These are phyloP conservation scores for Anisodus tanguticus DNA, from an alignment of 257 asterid species.

Conservation along the genomic window DNA sequence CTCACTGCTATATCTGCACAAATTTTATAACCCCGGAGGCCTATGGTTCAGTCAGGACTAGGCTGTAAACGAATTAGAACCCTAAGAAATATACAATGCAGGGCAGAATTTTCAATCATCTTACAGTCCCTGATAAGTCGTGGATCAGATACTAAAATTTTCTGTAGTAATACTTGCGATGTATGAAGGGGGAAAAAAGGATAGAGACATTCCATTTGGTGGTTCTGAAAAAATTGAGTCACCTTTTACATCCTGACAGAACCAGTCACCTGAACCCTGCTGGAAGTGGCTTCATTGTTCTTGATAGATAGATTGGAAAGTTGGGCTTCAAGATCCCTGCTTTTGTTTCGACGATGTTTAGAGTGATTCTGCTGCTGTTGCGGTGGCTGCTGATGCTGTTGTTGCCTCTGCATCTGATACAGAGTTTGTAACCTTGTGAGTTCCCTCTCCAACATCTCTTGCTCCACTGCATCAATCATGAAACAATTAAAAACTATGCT, in stretches of 20 bases:
- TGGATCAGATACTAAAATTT: no score
- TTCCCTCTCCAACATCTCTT: slow-evolving; percentile 85
- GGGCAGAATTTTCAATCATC: slow-evolving; percentile 33
- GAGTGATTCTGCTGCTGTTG: slow-evolving; percentile 40
- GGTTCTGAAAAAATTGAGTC: not conserved
- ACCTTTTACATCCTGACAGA: slow-evolving; percentile 39
- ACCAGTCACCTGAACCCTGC: slow-evolving; percentile 42
- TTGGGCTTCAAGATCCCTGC: slow-evolving; percentile 53
- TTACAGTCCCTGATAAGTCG: slow-evolving; percentile 31
- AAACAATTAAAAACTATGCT: not conserved
- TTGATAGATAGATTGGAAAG: slow-evolving; percentile 36
- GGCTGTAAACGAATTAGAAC: slow-evolving; percentile 31
- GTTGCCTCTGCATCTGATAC: slow-evolving; percentile 56
- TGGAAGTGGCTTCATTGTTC: slow-evolving; percentile 49
- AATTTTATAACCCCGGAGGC: not conserved
- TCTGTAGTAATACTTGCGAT: not conserved
- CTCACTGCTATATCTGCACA: slow-evolving; percentile 17
- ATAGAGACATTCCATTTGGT: slow-evolving; percentile 3
- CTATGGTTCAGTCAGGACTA: slow-evolving; percentile 10
- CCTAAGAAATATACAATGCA: slow-evolving; percentile 24
- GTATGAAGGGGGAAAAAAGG: slow-evolving; percentile 22
- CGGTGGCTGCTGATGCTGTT: slow-evolving; percentile 50
- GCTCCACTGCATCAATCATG: slow-evolving; percentile 63
- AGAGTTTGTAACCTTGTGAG: slow-evolving; percentile 70
- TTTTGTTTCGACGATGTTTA: slow-evolving; percentile 57